Base-by-base conservation (phyloP, 495 filamentous ascomycete genomes). In the Penicillium herquei region DNA sequence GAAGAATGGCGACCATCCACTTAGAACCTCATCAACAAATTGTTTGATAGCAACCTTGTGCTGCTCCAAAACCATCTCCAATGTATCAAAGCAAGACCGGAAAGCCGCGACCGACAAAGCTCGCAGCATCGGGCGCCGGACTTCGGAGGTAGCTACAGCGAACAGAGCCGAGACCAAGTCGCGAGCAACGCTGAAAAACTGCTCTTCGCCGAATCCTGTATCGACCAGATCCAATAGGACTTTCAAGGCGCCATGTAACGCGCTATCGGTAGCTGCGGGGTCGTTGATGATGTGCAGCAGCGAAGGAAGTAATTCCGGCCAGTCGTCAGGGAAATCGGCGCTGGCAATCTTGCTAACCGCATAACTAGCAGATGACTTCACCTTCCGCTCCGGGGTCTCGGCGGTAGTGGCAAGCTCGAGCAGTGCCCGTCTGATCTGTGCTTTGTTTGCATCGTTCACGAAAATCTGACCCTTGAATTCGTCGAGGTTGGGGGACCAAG, bases 341-440 rank as follows among this genome's bases (percentile, higher is more conserved):
- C 85, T 87, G 49, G 95, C 94, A 58, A 98, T 96, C 76, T 97
- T 97, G 78, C 90, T 91, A 50, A 97, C 90, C n/a, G 89, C 90
- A 64, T 87, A 88, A 68, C 93, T 93, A 26, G 94, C 90, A 6
- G 88, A 86, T 18, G 82, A 80, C 70, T 93, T 91, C 56, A 98
- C 83, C 70, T 92, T 96, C 59, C 91, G 82, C 64, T 96, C 88
- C 6, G 87, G 55, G 0, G 66, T 85, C 47, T 89, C 85, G 7
- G 75, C 77, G 52, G 81, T 82, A n/a, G 92, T 87, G 35, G 89
- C 88, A 30, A 98, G 77, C 33, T 88, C 81, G 14, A 98, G 77
- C 40, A 97, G 70, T 18, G 76, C 72, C 26, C 79, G 72, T 55
- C 91, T 80, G 50, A 98, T 77, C 60, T 86, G 81, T 17, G 82